Conservation (phyloP, 176 grass and related monocot genomes). For the Areca catechu region DNA sequence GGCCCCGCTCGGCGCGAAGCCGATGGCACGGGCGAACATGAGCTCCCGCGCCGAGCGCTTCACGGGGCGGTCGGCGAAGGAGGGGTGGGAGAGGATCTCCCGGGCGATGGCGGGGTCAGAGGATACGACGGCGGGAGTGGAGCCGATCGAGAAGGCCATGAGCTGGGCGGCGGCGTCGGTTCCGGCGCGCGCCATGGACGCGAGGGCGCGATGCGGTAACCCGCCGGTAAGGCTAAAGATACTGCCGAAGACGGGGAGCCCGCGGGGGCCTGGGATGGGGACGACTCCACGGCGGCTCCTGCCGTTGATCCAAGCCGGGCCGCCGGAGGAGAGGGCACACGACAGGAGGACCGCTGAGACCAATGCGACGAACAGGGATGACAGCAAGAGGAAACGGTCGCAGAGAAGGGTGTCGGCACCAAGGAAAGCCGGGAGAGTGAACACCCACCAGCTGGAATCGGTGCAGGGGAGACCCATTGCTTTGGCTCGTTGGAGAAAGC, state of each 20-base stretch:
- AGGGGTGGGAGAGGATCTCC: constrained; percentile 44
- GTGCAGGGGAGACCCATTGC: constrained; percentile 13
- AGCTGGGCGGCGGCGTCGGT: constrained; percentile 19
- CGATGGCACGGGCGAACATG: constrained; percentile 64
- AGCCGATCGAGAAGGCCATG: constrained; percentile 65
- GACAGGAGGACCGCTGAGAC: constrained; percentile 20
- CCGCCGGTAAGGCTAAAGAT: constrained; percentile 40
- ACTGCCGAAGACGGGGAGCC: constrained; percentile 49
- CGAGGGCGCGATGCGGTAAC: constrained; percentile 47
- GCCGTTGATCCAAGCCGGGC: constrained; percentile 41
- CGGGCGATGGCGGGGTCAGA: constrained; percentile 27
- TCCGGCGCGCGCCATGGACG: constrained; percentile 1
- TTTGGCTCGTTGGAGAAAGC: no score
- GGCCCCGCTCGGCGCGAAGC: constrained; percentile 47
- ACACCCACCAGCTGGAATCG: constrained; percentile 51
- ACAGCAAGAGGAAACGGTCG: constrained; percentile 22
- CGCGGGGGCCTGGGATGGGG: constrained; percentile 26
- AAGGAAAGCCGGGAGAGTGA: constrained; percentile 40
- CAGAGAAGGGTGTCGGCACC: constrained; percentile 27
- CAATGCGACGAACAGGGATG: constrained; percentile 23
- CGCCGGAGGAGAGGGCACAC: constrained; percentile 41
- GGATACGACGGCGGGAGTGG: constrained; percentile 42
- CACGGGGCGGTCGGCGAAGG: constrained; percentile 41
- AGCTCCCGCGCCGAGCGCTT: constrained; percentile 56
- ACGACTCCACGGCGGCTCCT: constrained; percentile 22